Percentiles rank a stretch among this genome's conserved stretches.
Conservation (phyloP, 352 stramenopile species). For the Pythium aristosporum region DNA sequence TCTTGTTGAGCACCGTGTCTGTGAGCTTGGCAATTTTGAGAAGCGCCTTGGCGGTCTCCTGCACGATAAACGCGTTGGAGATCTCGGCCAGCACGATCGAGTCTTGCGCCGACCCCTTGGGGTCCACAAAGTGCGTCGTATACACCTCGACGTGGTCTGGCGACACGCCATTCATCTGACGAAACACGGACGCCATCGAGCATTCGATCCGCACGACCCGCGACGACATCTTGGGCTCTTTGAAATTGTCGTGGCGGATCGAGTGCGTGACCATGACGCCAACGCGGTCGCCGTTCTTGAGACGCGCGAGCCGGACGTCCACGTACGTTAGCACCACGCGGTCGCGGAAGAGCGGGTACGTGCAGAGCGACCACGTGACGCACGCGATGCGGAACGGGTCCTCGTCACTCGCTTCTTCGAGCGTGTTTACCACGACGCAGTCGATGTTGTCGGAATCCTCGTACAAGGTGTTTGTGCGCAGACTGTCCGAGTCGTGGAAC, state of each 20-base stretch:
- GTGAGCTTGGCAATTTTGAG: conserved; percentile 8
- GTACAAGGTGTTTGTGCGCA: conserved; percentile 38
- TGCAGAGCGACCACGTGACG: conserved; percentile 43
- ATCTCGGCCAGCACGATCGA: conserved; percentile 5
- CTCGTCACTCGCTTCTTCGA: conserved; percentile 30
- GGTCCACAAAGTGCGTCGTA: conserved; percentile 36
- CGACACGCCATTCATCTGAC: conserved; percentile 28
- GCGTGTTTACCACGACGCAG: conserved; percentile 37
- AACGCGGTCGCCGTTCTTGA: conserved; percentile 40
- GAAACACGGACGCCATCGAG: conserved; percentile 41
- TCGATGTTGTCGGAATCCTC: conserved; percentile 41
- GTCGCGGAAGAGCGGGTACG: conserved; percentile 19
- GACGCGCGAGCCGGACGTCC: conserved; percentile 16
- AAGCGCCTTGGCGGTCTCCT: conserved; percentile 30
- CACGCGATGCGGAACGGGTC: conserved; percentile 51
- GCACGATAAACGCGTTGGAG: conserved; percentile 18
- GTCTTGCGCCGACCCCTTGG: conserved; percentile 1
- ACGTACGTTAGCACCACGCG: conserved; percentile 21
- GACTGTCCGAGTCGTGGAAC: conserved; percentile 33
- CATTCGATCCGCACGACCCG: conserved; percentile 39
- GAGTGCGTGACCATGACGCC: conserved; percentile 52
- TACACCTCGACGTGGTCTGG: conserved; percentile 47
- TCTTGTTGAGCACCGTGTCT: conserved; percentile 45
- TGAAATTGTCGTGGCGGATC: conserved; percentile 42
- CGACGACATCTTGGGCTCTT: conserved; percentile 24